These are phyloP conservation scores for Colletotrichum sp. DNA, from an alignment of 2,329 filamentous ascomycete genomes.

Conservation along the genomic window DNA sequence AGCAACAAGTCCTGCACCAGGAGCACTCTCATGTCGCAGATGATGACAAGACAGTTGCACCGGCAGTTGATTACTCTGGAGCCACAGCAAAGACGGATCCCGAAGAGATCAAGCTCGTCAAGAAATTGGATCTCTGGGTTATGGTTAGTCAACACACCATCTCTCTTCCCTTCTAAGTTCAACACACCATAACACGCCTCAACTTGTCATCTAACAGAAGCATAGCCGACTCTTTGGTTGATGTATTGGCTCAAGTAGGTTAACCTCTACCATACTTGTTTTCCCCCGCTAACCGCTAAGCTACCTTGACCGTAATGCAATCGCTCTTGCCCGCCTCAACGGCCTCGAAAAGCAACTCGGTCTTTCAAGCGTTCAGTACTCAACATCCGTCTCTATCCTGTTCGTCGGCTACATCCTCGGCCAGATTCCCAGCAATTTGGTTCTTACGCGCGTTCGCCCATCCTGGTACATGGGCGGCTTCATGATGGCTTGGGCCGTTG, in stretches of 20 bases:
- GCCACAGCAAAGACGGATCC: slow-evolving; percentile 43
- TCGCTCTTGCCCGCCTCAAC: slow-evolving; percentile 32
- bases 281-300: not conserved
- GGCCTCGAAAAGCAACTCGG: slow-evolving; percentile 26
- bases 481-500: slow-evolving; percentile 46
- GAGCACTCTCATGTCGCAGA: slow-evolving; percentile 10
- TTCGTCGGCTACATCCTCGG: slow-evolving; percentile 41
- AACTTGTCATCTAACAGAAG: not conserved
- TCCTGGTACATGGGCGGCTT: slow-evolving; percentile 51
- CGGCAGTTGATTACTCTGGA: slow-evolving; percentile 38
- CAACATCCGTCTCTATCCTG: slow-evolving; percentile 42
- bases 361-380: slow-evolving; percentile 27
- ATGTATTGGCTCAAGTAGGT: slow-evolving; percentile 32
- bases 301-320: slow-evolving; percentile 28
- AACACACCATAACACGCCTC: fast-evolving
- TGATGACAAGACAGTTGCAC: not conserved
- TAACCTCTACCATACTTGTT: not conserved
- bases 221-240: slow-evolving; percentile 38
- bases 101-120: slow-evolving; percentile 41
- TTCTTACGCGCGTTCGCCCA: slow-evolving; percentile 51
- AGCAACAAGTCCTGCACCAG: slow-evolving; percentile 9
- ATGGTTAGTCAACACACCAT: slow-evolving; percentile 37
- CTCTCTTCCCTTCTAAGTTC: too few species aligned
- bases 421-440: slow-evolving; percentile 41
- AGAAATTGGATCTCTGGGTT: slow-evolving; percentile 42